phyloP scores from a whole-genome alignment of 805 yeast genomes.

The Torulaspora franciscae region DNA sequence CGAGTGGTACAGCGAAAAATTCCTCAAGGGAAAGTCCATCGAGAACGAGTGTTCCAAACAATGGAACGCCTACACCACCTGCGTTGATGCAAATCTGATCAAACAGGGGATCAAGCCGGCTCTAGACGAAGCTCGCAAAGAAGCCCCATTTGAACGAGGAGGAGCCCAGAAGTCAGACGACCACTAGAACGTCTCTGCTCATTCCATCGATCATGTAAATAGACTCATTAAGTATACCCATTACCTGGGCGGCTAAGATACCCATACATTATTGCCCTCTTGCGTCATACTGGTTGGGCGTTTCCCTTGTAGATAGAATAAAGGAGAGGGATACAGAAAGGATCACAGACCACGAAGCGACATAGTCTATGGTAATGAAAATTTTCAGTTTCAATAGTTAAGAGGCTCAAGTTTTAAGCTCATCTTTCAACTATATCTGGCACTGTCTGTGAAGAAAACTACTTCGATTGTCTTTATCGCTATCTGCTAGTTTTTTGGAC shows the following conservation, averaged over 20 bases:
- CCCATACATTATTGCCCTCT: background rate
- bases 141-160: constrained; percentile 79
- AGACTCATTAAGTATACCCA: background rate
- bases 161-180: constrained; percentile 39
- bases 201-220: background rate
- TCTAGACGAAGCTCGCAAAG: constrained; percentile 83
- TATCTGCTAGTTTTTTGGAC: background rate
- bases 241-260: constrained; percentile 1
- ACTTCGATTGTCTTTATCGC: background rate
- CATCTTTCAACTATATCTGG: background rate
- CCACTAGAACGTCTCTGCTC: background rate
- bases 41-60: constrained; percentile 86
- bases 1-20: constrained; percentile 88
- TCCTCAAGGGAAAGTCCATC: constrained; percentile 49
- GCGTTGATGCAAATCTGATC: constrained; percentile 68
- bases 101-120: constrained; percentile 74
- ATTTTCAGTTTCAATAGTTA: background rate
- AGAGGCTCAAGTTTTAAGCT: background rate
- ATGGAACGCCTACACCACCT: constrained; percentile 85
- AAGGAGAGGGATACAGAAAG: background rate
- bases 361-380: background rate
- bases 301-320: background rate
- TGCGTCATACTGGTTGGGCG: background rate
- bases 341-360: background rate
- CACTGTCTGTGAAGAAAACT: background rate